Evolutionary conservation across 768 basidiomycete genomes (phyloP).

Genomic region (Krasilnikovozyma curviuscula): DNA sequence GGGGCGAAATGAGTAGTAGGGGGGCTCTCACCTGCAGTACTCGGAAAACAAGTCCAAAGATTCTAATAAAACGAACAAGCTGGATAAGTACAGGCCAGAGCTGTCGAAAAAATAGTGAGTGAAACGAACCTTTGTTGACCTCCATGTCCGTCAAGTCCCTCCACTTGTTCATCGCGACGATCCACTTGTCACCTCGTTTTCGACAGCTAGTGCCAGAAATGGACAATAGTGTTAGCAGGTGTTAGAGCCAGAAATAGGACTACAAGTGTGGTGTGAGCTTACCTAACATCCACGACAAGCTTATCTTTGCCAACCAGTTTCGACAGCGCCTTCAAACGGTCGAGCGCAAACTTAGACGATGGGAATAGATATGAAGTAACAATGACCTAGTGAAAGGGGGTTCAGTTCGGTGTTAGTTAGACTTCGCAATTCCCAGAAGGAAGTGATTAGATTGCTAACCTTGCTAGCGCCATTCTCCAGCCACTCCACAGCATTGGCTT

Average conservation of each 20-base stretch:
- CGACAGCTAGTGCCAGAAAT: conserved; percentile 45
- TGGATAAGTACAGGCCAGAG: not conserved
- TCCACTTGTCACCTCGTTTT: conserved; percentile 52
- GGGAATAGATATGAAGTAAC: conserved; percentile 97
- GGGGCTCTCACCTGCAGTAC: conserved; percentile 49
- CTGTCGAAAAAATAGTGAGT: not conserved
- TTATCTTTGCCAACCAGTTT: conserved; percentile 55
- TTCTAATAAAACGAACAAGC: conserved; percentile 31
- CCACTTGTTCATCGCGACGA: conserved; percentile 98
- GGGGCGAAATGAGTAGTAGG: not conserved
- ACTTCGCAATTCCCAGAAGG: not conserved
- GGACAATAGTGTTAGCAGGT: not conserved
- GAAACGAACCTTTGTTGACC: conserved; percentile 48
- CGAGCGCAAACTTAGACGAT: conserved; percentile 50
- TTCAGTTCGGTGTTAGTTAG: not conserved
- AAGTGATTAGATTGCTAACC: conserved; percentile 29
- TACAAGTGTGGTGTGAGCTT: conserved; percentile 10
- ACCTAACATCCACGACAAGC: conserved; percentile 91
- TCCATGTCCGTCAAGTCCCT: conserved; percentile 89
- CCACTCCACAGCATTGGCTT: conserved; percentile 64
- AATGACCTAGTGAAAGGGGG: conserved; percentile 57
- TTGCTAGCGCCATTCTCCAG: conserved; percentile 76
- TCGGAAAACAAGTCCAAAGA: conserved; percentile 54
- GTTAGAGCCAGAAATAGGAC: not conserved
- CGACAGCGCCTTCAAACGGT: conserved; percentile 46